phyloP scores from a whole-genome alignment of 164 flowering plant genomes.

The Echeveria elegans region DNA sequence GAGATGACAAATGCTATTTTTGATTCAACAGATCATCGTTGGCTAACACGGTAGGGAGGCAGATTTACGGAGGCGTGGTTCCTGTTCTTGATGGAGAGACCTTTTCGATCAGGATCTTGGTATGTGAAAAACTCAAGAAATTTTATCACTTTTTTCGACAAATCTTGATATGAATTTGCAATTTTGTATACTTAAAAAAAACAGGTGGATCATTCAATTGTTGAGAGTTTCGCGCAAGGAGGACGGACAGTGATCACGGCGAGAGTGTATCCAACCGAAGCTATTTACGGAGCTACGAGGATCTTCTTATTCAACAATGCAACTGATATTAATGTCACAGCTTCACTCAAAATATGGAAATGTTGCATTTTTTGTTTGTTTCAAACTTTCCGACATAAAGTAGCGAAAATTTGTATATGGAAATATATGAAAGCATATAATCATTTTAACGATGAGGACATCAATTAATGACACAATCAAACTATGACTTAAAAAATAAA shows the following conservation, averaged over 20 bases:
- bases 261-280: slow-evolving; percentile 47
- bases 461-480: background rate
- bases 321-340: slow-evolving; percentile 33
- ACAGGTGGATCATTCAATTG: slow-evolving; percentile 57
- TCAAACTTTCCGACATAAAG: too few relatives aligned
- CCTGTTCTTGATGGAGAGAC: slow-evolving; percentile 46
- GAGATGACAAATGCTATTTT: background rate
- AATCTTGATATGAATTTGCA: background rate
- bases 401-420: too few relatives aligned
- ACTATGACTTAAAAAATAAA: background rate
- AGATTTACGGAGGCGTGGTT: slow-evolving; percentile 34
- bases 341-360: slow-evolving; percentile 25
- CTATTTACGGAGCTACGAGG: slow-evolving; percentile 35
- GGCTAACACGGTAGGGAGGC: slow-evolving; percentile 28
- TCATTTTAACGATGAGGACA: background rate
- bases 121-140: slow-evolving; percentile 15
- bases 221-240: slow-evolving; percentile 51
- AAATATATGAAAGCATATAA: background rate
- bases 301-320: slow-evolving; percentile 54
- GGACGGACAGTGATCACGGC: slow-evolving; percentile 44
- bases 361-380: background rate
- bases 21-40: slow-evolving; percentile 28
- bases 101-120: slow-evolving; percentile 35
- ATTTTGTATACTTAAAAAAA: background rate
- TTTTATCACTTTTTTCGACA: background rate